These are phyloP conservation scores for Pilaira anomala DNA, from an alignment of 192 early-diverging fungal species.

Conservation along the genomic window DNA sequence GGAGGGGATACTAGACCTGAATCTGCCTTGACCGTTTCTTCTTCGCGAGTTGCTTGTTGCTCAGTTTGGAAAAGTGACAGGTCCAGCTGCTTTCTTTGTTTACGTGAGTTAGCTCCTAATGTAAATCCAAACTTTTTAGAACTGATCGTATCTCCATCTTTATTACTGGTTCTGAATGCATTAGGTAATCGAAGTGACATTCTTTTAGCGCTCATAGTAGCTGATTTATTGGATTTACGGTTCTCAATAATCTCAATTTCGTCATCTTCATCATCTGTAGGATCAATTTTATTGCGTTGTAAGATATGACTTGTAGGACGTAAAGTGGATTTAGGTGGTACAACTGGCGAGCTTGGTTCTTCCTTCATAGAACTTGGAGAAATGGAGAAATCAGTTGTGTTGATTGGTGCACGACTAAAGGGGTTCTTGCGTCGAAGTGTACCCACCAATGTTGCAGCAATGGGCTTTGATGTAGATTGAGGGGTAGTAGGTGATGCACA, in stretches of 20 bases:
- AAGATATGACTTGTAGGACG: constrained; percentile 17
- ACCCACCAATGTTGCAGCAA: constrained; percentile 15
- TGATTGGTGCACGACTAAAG: constrained; percentile 19
- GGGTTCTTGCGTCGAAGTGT: constrained; percentile 33
- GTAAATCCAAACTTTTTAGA: constrained; percentile 24
- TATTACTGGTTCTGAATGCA: constrained; percentile 8
- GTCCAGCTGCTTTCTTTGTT: constrained; percentile 28
- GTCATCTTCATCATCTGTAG: neutral
- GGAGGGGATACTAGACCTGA: neutral
- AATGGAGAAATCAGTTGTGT: constrained; percentile 5
- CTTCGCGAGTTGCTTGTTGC: neutral
- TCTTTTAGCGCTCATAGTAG: constrained; percentile 8
- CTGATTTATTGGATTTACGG: neutral
- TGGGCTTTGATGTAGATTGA: neutral
- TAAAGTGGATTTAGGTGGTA: constrained; percentile 23
- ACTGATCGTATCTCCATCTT: neutral
- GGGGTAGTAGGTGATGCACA: neutral
- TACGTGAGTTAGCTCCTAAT: constrained; percentile 12
- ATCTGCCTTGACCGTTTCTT: neutral
- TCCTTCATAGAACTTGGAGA: constrained; percentile 12
- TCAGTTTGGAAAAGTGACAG: constrained; percentile 21
- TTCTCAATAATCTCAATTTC: neutral
- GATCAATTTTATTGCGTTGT: constrained; percentile 24
- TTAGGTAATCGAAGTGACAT: constrained; percentile 29
- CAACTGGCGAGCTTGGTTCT: neutral